Evolutionary conservation across 768 basidiomycete species (phyloP).

Genomic region (Lyophyllum atratum): DNA sequence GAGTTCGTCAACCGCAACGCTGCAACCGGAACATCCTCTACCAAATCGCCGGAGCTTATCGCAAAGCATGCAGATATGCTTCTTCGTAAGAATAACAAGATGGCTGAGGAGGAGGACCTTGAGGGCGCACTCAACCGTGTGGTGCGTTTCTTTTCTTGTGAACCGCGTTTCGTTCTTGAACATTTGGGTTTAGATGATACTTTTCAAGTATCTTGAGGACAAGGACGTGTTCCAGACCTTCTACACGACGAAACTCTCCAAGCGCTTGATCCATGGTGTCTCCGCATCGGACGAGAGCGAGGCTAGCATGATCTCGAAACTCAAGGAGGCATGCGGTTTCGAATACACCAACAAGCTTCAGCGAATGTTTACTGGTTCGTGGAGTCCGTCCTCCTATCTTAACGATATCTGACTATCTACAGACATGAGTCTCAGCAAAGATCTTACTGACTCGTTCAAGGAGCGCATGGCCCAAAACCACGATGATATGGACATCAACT

Average conservation of each 20-base stretch:
- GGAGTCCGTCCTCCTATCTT: not conserved
- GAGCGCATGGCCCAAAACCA: conserved; percentile 91
- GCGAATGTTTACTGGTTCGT: conserved; percentile 96
- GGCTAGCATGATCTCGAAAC: conserved; percentile 97
- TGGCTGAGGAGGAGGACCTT: conserved; percentile 91
- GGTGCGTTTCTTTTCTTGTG: conserved; percentile 47
- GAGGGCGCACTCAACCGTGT: conserved; percentile 93
- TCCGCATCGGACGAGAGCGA: conserved; percentile 98
- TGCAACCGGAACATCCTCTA: conserved; percentile 84
- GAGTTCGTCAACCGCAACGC: conserved; percentile 96
- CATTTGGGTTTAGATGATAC: conserved; percentile 73
- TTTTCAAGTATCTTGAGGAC: conserved; percentile 99
- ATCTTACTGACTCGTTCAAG: conserved; percentile 96
- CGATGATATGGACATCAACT: conserved; percentile 88
- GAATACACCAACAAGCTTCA: conserved; percentile 98
- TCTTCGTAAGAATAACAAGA: conserved; percentile 95
- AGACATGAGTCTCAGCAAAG: conserved; percentile 97
- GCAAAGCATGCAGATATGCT: conserved; percentile 94
- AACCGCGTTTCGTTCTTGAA: conserved; percentile 19
- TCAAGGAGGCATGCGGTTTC: conserved; percentile 98
- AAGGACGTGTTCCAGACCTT: conserved; percentile 99
- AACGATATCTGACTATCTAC: conserved; percentile 5
- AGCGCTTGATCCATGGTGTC: conserved; percentile 88
- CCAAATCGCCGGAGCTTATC: conserved; percentile 92
- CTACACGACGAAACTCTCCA: conserved; percentile 95